Evolutionary conservation across 2,329 filamentous ascomycete species (phyloP).

Genomic region (Alternaria sp.): DNA sequence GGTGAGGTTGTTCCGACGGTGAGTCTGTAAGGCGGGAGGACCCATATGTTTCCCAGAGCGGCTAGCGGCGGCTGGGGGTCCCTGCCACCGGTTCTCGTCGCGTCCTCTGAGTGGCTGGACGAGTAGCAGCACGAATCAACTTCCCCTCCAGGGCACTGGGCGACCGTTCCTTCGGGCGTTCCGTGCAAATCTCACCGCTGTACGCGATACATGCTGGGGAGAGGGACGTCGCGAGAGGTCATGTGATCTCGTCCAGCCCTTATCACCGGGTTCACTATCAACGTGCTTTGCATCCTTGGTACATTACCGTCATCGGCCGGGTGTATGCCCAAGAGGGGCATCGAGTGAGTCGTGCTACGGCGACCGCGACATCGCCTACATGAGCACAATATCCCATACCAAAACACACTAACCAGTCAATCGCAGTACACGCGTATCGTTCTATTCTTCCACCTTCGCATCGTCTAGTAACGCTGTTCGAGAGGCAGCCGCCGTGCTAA

Average conservation of each 20-base stretch:
- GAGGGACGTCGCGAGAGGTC: conserved; percentile 19
- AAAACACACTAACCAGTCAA: conserved; percentile 12
- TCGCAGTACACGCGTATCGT: background rate
- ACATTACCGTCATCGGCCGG: background rate
- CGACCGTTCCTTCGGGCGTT: conserved; percentile 24
- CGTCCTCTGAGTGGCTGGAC: conserved; percentile 21
- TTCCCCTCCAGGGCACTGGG: conserved; percentile 20
- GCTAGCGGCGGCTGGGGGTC: conserved; percentile 18
- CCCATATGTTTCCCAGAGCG: conserved; percentile 18
- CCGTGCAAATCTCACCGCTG: conserved; percentile 30
- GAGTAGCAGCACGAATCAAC: conserved; percentile 8
- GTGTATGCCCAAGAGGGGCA: conserved; percentile 9
- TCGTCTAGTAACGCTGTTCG: background rate
- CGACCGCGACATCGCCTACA: conserved; percentile 23
- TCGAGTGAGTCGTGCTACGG: background rate
- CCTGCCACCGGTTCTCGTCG: conserved; percentile 17
- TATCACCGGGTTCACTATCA: conserved; percentile 12
- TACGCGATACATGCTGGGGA: conserved; percentile 16
- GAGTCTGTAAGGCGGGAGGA: conserved; percentile 24
- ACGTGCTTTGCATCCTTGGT: background rate
- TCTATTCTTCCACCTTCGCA: conserved; percentile 2
- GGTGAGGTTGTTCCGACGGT: conserved; percentile 24
- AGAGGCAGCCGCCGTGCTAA: conserved; percentile 16
- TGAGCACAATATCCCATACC: conserved; percentile 7
- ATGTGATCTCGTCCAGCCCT: conserved; percentile 21